Conservation (phyloP, 202 grass and related monocot genomes). For the Eragrostis tef region DNA sequence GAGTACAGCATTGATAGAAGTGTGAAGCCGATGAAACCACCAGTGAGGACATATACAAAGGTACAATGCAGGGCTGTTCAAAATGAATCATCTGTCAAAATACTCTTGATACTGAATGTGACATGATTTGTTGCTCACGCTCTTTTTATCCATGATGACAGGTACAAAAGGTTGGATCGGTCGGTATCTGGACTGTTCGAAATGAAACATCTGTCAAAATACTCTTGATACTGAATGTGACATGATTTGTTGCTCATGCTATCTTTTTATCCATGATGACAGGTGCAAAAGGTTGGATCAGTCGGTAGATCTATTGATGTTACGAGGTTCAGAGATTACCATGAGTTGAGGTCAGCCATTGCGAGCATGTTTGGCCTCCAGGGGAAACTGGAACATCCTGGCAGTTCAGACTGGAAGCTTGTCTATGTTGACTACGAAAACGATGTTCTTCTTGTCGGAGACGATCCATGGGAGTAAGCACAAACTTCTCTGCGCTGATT, state of each 20-base stretch:
- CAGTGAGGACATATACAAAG: slow-evolving; percentile 92
- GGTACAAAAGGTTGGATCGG: slow-evolving; percentile 94
- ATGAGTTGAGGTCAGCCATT: slow-evolving; percentile 82
- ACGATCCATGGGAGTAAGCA: slow-evolving; percentile 98
- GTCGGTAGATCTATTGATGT: slow-evolving; percentile 97
- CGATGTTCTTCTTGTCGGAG: slow-evolving; percentile 90
- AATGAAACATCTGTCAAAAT: neutral
- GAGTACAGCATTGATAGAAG: slow-evolving; percentile 63
- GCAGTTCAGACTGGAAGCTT: slow-evolving; percentile 88
- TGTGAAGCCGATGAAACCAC: slow-evolving; percentile 62
- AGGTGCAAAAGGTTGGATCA: slow-evolving; percentile 94
- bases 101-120: neutral
- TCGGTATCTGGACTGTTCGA: slow-evolving; percentile 52
- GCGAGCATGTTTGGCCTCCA: slow-evolving; percentile 94
- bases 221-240: neutral
- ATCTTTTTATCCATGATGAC: slow-evolving; percentile 22
- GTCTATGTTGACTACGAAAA: slow-evolving; percentile 98
- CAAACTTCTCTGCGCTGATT: neutral
- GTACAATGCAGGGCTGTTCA: slow-evolving; percentile 39
- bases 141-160: slow-evolving; percentile 38
- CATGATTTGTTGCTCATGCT: slow-evolving; percentile 18
- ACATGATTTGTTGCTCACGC: slow-evolving; percentile 11
- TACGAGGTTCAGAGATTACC: slow-evolving; percentile 85
- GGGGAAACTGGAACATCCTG: slow-evolving; percentile 78
- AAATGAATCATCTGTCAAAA: neutral